A percentile compares a stretch with the other conserved stretches of the same genome.
Evolutionary conservation across 23 red algal genomes (phyloP).

Genomic region (Porphyridium purpureum): DNA sequence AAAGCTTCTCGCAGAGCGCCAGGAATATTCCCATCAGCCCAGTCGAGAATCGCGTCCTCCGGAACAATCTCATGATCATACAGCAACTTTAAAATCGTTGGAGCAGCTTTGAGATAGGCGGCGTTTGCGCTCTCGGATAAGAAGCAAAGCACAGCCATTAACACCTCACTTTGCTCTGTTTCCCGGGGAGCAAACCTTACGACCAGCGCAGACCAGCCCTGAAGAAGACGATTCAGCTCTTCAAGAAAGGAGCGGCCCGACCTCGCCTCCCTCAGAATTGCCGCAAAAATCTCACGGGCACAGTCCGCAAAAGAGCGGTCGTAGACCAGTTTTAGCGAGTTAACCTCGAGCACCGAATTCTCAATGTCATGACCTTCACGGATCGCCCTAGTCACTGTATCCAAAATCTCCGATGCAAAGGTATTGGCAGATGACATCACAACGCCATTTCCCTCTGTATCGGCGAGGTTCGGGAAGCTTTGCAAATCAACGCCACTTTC

Average conservation of each 20-base stretch:
- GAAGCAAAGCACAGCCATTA: conserved; percentile 6
- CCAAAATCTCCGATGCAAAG: conserved; percentile 35
- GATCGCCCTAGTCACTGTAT: conserved; percentile 43
- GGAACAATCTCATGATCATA: conserved; percentile 29
- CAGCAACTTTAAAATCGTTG: conserved; percentile 36
- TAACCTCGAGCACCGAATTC: conserved; percentile 46
- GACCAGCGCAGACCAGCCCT: conserved; percentile 5
- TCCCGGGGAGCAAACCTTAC: conserved; percentile 10
- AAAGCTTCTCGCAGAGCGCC: conserved; percentile 3
- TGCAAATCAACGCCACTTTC: no score
- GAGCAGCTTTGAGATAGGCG: conserved; percentile 12
- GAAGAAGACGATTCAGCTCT: conserved; percentile 5
- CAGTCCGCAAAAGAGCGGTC: conserved; percentile 28
- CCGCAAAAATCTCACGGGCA: conserved; percentile 3
- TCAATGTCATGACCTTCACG: conserved; percentile 32
- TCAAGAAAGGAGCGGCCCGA: conserved; percentile 8
- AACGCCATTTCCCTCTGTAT: no score
- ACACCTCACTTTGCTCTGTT: conserved; percentile 3
- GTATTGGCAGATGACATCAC: no score
- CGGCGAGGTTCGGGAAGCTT: no score
- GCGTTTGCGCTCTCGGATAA: conserved; percentile 2
- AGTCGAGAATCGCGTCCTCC: conserved; percentile 23
- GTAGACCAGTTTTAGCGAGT: conserved; percentile 59
- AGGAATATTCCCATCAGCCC: conserved; percentile 10
- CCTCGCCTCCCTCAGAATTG: conserved; percentile 5